Conservation (phyloP, 257 asterid genomes). For the Capsicum baccatum region DNA sequence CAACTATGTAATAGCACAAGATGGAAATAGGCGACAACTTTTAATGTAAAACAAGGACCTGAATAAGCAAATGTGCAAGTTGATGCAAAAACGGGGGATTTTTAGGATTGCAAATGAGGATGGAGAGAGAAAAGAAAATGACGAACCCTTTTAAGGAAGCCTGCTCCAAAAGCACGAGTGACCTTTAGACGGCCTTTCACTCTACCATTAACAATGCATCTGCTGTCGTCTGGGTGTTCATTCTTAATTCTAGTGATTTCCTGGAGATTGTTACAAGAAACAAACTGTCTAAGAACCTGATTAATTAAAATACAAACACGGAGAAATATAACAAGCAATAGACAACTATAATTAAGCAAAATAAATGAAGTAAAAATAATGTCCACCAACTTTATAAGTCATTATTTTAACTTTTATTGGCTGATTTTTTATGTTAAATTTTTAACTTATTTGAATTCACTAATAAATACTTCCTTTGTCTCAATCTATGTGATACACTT, state of each 20-base stretch:
- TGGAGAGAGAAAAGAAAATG: background rate
- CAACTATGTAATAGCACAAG: conserved; percentile 13
- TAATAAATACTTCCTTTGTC: too few species aligned
- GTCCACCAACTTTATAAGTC: too few species aligned
- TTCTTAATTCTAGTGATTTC: conserved; percentile 36
- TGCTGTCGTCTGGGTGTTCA: conserved; percentile 38
- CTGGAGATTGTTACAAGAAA: conserved; percentile 30
- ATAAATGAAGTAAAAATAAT: too few species aligned
- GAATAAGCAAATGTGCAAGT: conserved; percentile 7
- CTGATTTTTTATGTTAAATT: too few species aligned
- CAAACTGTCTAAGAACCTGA: conserved; percentile 6
- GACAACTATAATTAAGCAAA: background rate
- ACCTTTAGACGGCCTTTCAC: conserved; percentile 41
- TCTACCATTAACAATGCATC: conserved; percentile 35
- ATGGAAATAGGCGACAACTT: background rate
- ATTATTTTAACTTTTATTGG: too few species aligned
- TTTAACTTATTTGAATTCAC: too few species aligned
- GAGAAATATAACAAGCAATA: background rate
- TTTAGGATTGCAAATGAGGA: background rate
- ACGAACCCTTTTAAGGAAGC: conserved; percentile 38
- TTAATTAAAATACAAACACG: background rate
- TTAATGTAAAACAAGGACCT: background rate
- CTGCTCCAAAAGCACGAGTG: conserved; percentile 42
- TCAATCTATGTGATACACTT: too few species aligned
- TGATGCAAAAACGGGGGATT: background rate